phyloP scores from a whole-genome alignment of 768 basidiomycete species.

The Hygrocybe punicea region DNA sequence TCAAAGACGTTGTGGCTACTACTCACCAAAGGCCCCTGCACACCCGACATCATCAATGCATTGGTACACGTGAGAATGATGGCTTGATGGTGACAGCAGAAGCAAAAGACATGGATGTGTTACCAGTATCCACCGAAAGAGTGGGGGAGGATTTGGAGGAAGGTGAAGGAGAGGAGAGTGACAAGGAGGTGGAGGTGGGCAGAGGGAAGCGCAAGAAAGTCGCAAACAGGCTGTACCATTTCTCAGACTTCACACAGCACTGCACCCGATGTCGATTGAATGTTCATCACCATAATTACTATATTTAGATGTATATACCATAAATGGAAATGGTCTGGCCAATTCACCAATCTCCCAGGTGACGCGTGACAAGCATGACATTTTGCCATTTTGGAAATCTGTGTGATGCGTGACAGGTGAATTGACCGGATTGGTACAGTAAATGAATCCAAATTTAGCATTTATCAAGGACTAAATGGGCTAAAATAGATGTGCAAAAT shows the following conservation, averaged over 20 bases:
- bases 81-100: background rate
- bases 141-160: too few species aligned
- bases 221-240: background rate
- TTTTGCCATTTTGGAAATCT: background rate
- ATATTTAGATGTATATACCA: background rate
- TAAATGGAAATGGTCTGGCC: background rate
- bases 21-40: conserved; percentile 1
- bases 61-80: background rate
- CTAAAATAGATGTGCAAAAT: too few species aligned
- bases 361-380: background rate
- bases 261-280: background rate
- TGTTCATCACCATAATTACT: background rate
- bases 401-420: background rate
- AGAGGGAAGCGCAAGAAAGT: background rate
- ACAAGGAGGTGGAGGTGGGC: background rate
- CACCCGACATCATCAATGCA: background rate
- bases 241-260: background rate
- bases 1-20: background rate
- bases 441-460: background rate
- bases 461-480: too few species aligned
- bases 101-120: background rate
- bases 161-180: background rate
- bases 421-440: background rate
- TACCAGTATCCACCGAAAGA: background rate
- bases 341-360: background rate